phyloP scores from a whole-genome alignment of 2,329 filamentous ascomycete species.

The Elsinoe perseae region DNA sequence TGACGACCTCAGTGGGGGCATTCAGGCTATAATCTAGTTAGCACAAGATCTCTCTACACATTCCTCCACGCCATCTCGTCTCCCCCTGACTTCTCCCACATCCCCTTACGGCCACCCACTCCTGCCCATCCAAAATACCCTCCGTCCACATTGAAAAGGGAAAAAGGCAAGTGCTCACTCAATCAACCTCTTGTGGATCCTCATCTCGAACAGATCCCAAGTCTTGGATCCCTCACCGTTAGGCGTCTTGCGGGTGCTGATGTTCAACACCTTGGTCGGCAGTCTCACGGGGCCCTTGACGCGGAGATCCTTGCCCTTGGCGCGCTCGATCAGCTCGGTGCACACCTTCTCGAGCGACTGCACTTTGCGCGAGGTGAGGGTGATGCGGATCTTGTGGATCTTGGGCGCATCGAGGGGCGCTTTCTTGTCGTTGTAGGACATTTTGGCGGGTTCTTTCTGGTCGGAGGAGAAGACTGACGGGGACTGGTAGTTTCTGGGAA shows the following conservation, averaged over 20 bases:
- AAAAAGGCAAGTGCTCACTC: constrained; percentile 51
- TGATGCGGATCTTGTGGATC: constrained; percentile 98
- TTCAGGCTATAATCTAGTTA: constrained; percentile 57
- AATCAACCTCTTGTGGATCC: constrained; percentile 96
- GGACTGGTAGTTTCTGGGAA: constrained; percentile 8
- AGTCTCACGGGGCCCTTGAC: constrained; percentile 98
- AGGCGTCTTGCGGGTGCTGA: constrained; percentile 98
- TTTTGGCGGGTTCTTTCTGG: constrained; percentile 41
- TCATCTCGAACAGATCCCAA: constrained; percentile 98
- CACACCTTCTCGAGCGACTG: constrained; percentile 95
- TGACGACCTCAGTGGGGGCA: constrained; percentile 95
- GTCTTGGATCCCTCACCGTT: constrained; percentile 99
- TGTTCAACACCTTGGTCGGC: constrained; percentile 92
- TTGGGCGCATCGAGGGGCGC: constrained; percentile 77
- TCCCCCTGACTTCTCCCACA: constrained; percentile 32
- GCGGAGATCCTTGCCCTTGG: constrained; percentile 95
- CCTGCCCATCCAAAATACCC: not conserved
- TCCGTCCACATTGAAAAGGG: not conserved
- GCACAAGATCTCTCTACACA: constrained; percentile 5
- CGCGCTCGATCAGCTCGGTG: constrained; percentile 95
- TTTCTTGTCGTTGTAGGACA: constrained; percentile 98
- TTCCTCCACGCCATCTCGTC: constrained; percentile 17
- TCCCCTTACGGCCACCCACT: constrained; percentile 14
- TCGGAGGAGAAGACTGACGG: constrained; percentile 23
- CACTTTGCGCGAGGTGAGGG: constrained; percentile 91